Percentiles rank a stretch among this genome's conserved stretches.
phyloP scores from a whole-genome alignment of 2,329 filamentous ascomycete genomes.

The Torrubiellomyces zombiae region DNA sequence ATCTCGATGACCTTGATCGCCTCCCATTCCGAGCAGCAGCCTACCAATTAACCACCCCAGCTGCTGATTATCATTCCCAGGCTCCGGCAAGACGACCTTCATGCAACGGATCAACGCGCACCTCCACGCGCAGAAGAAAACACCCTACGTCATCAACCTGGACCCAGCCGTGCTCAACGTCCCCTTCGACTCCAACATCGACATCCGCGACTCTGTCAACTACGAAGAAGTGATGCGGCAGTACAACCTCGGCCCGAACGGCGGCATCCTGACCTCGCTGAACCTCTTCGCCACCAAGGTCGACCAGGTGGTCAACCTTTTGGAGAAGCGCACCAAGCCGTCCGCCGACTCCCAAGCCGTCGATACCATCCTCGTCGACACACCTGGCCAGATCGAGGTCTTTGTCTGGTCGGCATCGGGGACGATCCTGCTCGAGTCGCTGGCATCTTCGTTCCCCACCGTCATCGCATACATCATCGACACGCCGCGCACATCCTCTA shows the following conservation, averaged over 20 bases:
- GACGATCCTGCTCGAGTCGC: conserved; percentile 79
- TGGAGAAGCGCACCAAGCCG: conserved; percentile 72
- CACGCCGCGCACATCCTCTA: conserved; percentile 82
- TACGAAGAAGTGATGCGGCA: conserved; percentile 99
- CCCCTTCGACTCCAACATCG: conserved; percentile 93
- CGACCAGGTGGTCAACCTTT: conserved; percentile 74
- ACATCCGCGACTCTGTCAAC: conserved; percentile 96
- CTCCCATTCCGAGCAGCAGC: neutral
- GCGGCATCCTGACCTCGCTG: conserved; percentile 84
- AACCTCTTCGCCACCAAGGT: conserved; percentile 98
- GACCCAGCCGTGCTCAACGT: conserved; percentile 88
- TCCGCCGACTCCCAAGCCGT: conserved; percentile 46
- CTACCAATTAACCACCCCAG: no score
- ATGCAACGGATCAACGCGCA: conserved; percentile 97
- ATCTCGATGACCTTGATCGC: conserved; percentile 1
- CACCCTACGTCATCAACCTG: conserved; percentile 92
- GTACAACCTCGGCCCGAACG: conserved; percentile 94
- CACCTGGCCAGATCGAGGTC: conserved; percentile 93
- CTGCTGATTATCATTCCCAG: conserved; percentile 28
- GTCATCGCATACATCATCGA: conserved; percentile 97
- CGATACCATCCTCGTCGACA: conserved; percentile 82
- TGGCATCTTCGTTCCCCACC: conserved; percentile 89
- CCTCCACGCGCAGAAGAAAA: conserved; percentile 61
- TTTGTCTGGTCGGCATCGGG: conserved; percentile 97
- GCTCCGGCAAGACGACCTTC: conserved; percentile 98